phyloP scores from a whole-genome alignment of 176 grass and related monocot species.

The Carex kokanica region DNA sequence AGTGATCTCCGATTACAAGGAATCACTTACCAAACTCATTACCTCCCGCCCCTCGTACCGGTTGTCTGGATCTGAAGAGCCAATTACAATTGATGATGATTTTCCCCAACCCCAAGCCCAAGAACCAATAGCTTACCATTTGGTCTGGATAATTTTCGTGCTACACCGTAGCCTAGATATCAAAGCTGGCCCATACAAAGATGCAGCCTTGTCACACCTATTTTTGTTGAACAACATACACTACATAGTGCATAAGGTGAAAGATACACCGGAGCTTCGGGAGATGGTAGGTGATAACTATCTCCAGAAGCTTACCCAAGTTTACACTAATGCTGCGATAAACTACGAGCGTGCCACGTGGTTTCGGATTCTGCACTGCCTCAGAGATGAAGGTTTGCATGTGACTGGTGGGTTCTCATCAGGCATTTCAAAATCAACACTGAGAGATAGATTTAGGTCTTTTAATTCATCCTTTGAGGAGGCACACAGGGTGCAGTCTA shows the following conservation, averaged over 20 bases:
- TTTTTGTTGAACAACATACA: slow-evolving; percentile 96
- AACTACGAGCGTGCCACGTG: slow-evolving; percentile 74
- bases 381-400: slow-evolving; percentile 87
- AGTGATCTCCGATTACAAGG: slow-evolving; percentile 86
- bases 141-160: slow-evolving; percentile 80
- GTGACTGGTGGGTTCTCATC: slow-evolving; percentile 77
- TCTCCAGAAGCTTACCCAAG: slow-evolving; percentile 54
- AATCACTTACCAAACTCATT: slow-evolving; percentile 64
- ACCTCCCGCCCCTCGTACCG: slow-evolving; percentile 51
- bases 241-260: slow-evolving; percentile 89
- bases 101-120: slow-evolving; percentile 61
- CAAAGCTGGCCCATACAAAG: slow-evolving; percentile 77
- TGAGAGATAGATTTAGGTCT: slow-evolving; percentile 76
- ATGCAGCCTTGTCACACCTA: slow-evolving; percentile 54
- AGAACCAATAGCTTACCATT: slow-evolving; percentile 59
- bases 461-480: slow-evolving; percentile 90
- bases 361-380: slow-evolving; percentile 67
- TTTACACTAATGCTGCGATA: slow-evolving; percentile 53
- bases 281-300: slow-evolving; percentile 64
- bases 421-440: slow-evolving; percentile 64
- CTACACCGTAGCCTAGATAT: slow-evolving; percentile 76
- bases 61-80: slow-evolving; percentile 27
- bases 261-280: slow-evolving; percentile 60
- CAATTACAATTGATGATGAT: slow-evolving; percentile 49
- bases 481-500: slow-evolving; percentile 58